These are phyloP conservation scores for Metschnikowia lachancei DNA, from an alignment of 805 yeast species.

Conservation along the genomic window DNA sequence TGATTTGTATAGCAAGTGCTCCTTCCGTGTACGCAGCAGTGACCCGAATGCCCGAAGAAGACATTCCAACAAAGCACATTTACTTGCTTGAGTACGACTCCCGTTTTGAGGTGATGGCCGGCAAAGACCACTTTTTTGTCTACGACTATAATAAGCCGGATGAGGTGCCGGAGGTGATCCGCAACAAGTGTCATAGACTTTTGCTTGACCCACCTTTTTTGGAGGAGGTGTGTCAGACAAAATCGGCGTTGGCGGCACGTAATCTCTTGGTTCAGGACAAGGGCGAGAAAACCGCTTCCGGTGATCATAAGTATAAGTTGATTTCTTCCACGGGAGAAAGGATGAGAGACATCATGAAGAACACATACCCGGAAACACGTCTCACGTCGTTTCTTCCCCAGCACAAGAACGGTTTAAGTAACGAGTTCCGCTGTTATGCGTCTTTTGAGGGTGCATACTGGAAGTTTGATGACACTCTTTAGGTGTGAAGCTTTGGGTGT, in stretches of 20 bases:
- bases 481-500: neutral
- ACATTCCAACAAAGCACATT: conserved; percentile 64
- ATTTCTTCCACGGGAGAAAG: conserved; percentile 90
- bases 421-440: conserved; percentile 86
- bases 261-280: conserved; percentile 48
- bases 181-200: conserved; percentile 64
- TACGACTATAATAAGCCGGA: conserved; percentile 77
- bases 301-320: conserved; percentile 46
- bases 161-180: conserved; percentile 53
- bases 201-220: conserved; percentile 88
- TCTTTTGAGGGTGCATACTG: conserved; percentile 67
- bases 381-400: conserved; percentile 72
- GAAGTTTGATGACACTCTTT: conserved; percentile 44
- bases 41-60: conserved; percentile 46
- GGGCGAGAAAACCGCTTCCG: conserved; percentile 36
- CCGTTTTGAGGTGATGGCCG: conserved; percentile 73
- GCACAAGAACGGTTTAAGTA: conserved; percentile 81
- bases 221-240: conserved; percentile 76
- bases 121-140: conserved; percentile 59
- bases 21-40: conserved; percentile 91
- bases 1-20: conserved; percentile 77
- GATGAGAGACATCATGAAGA: conserved; percentile 62
- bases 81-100: conserved; percentile 77
- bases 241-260: conserved; percentile 54
- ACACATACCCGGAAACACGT: conserved; percentile 60